These are phyloP conservation scores for Talaromyces verruculosus DNA, from an alignment of 2,329 filamentous ascomycete species.

Conservation along the genomic window DNA sequence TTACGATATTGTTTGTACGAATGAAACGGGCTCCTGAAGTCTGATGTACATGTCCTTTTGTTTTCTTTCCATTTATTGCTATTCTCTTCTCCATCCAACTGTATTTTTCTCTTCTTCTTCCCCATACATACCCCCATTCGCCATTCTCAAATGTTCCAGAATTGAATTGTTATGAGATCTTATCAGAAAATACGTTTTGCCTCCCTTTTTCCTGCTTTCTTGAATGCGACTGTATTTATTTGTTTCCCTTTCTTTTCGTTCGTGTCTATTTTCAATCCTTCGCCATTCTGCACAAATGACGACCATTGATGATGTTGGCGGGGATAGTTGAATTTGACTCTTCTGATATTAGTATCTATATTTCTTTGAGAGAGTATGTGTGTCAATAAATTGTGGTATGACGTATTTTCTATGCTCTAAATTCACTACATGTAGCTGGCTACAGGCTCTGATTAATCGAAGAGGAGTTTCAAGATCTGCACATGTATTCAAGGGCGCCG, in stretches of 20 bases:
- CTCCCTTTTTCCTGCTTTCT: background rate
- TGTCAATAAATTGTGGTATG: background rate
- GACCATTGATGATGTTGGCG: constrained; percentile 22
- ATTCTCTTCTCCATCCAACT: constrained; percentile 11
- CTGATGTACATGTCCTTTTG: constrained; percentile 23
- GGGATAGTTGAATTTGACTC: constrained; percentile 14
- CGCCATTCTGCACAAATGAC: constrained; percentile 21
- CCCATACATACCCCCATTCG: constrained; percentile 26
- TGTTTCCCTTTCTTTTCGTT: constrained; percentile 14
- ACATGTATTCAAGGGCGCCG: too few species aligned
- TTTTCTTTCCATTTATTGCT: background rate
- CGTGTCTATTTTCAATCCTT: constrained; percentile 16
- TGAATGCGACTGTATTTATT: background rate
- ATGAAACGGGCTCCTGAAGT: constrained; percentile 20
- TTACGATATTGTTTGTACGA: constrained; percentile 24
- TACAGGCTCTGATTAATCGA: too few species aligned
- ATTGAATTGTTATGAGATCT: constrained; percentile 9
- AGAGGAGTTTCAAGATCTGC: too few species aligned
- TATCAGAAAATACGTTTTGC: constrained; percentile 9
- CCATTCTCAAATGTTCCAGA: constrained; percentile 13
- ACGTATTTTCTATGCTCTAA: background rate
- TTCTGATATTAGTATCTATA: background rate
- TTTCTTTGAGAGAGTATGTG: background rate
- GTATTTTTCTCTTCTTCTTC: constrained; percentile 26
- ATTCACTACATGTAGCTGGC: background rate